Percentiles rank a stretch among this genome's conserved stretches.
Evolutionary conservation across 495 filamentous ascomycete species (phyloP).

Genomic region (Patellaria atrata): DNA sequence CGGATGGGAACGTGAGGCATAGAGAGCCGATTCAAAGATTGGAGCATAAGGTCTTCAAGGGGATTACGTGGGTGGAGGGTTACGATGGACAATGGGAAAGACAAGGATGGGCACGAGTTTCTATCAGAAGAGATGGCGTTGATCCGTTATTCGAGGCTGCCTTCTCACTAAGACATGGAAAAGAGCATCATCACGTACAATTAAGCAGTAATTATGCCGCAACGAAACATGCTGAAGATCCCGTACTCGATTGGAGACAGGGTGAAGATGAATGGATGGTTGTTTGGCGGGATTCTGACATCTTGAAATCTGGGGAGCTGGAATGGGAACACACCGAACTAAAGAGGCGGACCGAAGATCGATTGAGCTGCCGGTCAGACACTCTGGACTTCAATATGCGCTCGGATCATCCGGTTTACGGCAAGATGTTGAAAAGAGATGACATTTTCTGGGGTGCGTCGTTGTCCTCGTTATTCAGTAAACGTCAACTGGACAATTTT

Average conservation of each 20-base stretch:
- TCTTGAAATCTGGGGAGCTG: too few relatives aligned
- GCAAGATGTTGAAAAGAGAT: constrained; percentile 27
- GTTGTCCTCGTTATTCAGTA: constrained; percentile 41
- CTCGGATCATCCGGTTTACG: constrained; percentile 50
- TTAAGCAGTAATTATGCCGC: constrained; percentile 56
- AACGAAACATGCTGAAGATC: constrained; percentile 62
- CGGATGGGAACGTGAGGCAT: constrained; percentile 47
- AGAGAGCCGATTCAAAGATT: constrained; percentile 52
- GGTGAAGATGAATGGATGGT: constrained; percentile 69
- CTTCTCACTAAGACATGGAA: constrained; percentile 60
- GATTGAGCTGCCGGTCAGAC: constrained; percentile 46
- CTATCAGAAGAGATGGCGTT: constrained; percentile 58
- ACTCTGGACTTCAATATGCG: constrained; percentile 55
- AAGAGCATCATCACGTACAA: constrained; percentile 86
- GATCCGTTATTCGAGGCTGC: constrained; percentile 80
- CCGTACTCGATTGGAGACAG: constrained; percentile 36
- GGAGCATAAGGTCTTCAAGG: constrained; percentile 73
- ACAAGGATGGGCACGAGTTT: constrained; percentile 75
- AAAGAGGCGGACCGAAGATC: constrained; percentile 28
- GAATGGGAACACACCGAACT: constrained; percentile 34
- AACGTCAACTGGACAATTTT: constrained; percentile 38
- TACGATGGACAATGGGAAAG: constrained; percentile 55
- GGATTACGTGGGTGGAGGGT: constrained; percentile 54
- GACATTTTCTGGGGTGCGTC: constrained; percentile 40
- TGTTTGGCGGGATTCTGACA: constrained; percentile 81